Evolutionary conservation across 768 basidiomycete genomes (phyloP).

Genomic region (Rhodotorula kratochvilovae): DNA sequence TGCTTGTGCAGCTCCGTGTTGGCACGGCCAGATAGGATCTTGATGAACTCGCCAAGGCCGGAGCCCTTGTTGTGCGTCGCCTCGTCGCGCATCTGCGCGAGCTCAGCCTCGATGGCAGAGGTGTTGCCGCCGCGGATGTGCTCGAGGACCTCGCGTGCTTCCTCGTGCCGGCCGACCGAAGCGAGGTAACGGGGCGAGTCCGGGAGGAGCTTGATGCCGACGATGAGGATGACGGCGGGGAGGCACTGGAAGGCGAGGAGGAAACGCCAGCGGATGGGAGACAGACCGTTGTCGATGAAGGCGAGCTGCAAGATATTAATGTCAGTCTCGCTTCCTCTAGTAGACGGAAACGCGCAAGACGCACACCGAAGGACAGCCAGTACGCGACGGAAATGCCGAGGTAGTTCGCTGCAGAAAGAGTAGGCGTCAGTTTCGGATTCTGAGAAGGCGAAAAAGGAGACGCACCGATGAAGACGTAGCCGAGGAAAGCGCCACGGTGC

Average conservation of each 20-base stretch:
- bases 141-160: conserved; percentile 33
- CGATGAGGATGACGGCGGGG: conserved; percentile 36
- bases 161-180: conserved; percentile 28
- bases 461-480: conserved; percentile 40
- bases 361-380: conserved; percentile 35
- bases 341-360: no score
- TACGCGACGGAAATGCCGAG: conserved; percentile 39
- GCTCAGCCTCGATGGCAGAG: no score
- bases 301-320: neutral
- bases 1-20: conserved; percentile 15
- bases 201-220: conserved; percentile 33
- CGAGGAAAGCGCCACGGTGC: conserved; percentile 39
- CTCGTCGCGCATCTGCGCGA: no score
- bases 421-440: neutral
- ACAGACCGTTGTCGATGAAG: conserved; percentile 33
- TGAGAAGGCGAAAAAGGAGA: no score
- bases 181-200: conserved; percentile 41
- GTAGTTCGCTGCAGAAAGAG: neutral
- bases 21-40: conserved; percentile 27
- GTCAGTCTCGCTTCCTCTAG: no score
- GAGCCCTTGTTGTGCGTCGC: neutral
- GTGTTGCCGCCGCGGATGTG: no score
- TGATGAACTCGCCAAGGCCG: conserved; percentile 5
- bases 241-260: conserved; percentile 40
- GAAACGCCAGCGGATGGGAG: conserved; percentile 37